phyloP scores from a whole-genome alignment of 495 filamentous ascomycete genomes.

The Hyaloscypha hepaticicola region DNA sequence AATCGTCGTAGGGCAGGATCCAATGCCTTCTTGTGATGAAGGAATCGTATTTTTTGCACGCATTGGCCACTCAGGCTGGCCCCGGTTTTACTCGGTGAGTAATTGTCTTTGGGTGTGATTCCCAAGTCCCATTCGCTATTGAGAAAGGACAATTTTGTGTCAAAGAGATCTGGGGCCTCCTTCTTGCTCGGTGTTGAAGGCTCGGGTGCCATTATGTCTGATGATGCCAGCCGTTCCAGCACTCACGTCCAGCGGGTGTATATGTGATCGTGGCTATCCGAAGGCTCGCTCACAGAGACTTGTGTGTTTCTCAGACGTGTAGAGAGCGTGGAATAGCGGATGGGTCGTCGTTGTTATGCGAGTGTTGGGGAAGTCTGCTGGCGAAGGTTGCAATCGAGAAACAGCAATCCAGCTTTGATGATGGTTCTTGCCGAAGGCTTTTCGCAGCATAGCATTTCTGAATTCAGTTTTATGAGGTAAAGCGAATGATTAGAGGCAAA shows the following conservation, averaged over 20 bases:
- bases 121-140: neutral
- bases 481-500: too few relatives aligned
- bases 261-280: neutral
- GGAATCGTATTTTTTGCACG: neutral
- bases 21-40: constrained; percentile 14
- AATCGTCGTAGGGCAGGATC: constrained; percentile 10
- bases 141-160: neutral
- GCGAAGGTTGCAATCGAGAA: too few relatives aligned
- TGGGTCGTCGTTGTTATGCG: too few relatives aligned
- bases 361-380: too few relatives aligned
- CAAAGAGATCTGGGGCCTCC: neutral
- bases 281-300: neutral
- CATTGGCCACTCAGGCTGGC: neutral
- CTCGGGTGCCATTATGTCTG: neutral
- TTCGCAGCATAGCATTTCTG: too few relatives aligned
- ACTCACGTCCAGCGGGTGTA: neutral
- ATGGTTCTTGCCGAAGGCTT: too few relatives aligned
- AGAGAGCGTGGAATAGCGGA: too few relatives aligned
- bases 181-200: neutral
- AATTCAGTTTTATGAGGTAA: too few relatives aligned
- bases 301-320: too few relatives aligned
- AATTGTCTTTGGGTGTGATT: neutral
- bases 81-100: neutral
- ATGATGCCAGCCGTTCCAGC: neutral
- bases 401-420: too few relatives aligned